Base-by-base conservation (phyloP, 169 alveolate species). In the Pseudocohnilembus persalinus region DNA sequence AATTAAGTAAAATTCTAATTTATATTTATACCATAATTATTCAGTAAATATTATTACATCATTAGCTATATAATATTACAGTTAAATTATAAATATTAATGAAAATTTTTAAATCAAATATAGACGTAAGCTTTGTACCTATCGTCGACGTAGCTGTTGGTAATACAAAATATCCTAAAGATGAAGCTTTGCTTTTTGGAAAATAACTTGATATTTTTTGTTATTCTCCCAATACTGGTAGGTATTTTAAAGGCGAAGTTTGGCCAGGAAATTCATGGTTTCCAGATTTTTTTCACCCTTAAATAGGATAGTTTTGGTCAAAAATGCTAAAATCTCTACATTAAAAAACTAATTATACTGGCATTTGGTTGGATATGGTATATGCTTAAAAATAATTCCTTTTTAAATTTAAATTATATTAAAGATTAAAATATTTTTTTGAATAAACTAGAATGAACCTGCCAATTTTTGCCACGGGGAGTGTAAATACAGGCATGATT, bases 201-300 rank as follows among this genome's bases (percentile, higher is more conserved):
- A 29, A 29, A 0, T 84, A 80, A 29, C 73, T 76, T 35, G 93
- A 89, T 81, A 91, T 94, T 29, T 95, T 91, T 80, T 85, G 84
- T 81, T 81, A 83, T 83, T 93, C 88, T 49, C 88, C 91, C 30
- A 35, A 80, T 35, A 76, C 91, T 27, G 93, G 93, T 25, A 83
- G 83, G 29, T 83, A 88, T 33, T 89, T 93, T 80, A 76, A 89
- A 28, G 94, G 96, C 20, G 33, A 83, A 74, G 97, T 94, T 0
- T 96, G 97, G 97, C 98, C 98, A 11, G 96, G 95, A 24, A 92
- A 92, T 64, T 87, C 96, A 33, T 90, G 88, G 72, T 96, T 90
- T 81, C 95, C 95, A 15, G 97, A 96, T 82, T 94, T 86, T 81
- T 81, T 93, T 74, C 88, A 91, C 73, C 93, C 94, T 1, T 85